These are phyloP conservation scores for Picea glauca DNA, from an alignment of 75 land plant genomes.

Conservation along the genomic window DNA sequence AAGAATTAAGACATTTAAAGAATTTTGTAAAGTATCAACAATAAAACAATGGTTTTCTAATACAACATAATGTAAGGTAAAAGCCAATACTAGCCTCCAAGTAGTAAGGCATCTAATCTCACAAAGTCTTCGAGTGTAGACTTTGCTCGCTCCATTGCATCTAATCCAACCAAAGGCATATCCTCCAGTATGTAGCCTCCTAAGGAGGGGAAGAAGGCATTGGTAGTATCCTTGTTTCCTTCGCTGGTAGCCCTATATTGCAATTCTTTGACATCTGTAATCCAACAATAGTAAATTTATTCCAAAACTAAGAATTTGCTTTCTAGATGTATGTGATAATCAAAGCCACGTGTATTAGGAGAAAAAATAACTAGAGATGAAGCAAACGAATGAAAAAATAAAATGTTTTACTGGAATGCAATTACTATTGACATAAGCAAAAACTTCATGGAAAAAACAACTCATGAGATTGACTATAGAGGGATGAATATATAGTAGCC, in stretches of 20 bases:
- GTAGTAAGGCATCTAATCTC: conserved; percentile 20
- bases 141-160: conserved; percentile 75
- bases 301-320: not conserved
- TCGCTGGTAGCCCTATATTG: not conserved
- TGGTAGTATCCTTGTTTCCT: not conserved
- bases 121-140: conserved; percentile 97
- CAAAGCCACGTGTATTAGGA: not conserved
- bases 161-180: conserved; percentile 44
- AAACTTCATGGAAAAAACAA: not conserved
- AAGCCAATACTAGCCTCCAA: not conserved
- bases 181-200: not conserved
- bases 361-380: not conserved
- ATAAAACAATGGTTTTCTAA: not conserved
- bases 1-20: too few species aligned
- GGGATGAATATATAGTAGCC: not conserved
- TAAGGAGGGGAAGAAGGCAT: not conserved
- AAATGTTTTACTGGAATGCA: not conserved
- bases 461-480: not conserved
- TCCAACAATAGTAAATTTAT: not conserved
- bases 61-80: not conserved
- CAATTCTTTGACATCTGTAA: not conserved
- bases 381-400: too few species aligned
- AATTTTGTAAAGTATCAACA: too few species aligned
- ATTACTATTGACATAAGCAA: not conserved
- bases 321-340: not conserved